Base-by-base conservation (phyloP, 805 yeast species). In the Grigorovia jiainica region DNA sequence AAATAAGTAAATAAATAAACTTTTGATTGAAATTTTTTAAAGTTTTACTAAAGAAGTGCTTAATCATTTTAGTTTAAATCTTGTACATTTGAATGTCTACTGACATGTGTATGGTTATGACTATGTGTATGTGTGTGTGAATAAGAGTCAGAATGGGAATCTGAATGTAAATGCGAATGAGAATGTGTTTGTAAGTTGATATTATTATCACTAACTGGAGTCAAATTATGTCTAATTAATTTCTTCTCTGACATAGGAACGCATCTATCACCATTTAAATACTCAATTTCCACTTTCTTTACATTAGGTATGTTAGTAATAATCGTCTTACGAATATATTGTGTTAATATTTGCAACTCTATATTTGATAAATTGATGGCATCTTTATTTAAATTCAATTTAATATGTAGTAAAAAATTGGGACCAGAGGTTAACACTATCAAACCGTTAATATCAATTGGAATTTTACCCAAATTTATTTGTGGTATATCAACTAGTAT, bases 341-440 rank as follows among this genome's bases (percentile, higher is more conserved):
- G 58, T 3, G 66, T 51, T 5, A 67, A 65, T 37, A 55, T 47
- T 48, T 65, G 69, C 43, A 67, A 63, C 44, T 67, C 71, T 41
- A n/a, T 37, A 11, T 29, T 18, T 20, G 34, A 21, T 17, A 9
- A n/a, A 1, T 18, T 7, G 13, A 15, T 8, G 4, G 21, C 7
- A 16, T 34, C 18, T 4, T 23, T 27, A 13, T 7, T 25, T 5
- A 60, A 67, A 41, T 53, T 57, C 10, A 68, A 42, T 3, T 50
- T 43, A 18, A 61, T 42, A 41, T 53, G 59, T 5, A 65, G 65
- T 29, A 62, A 62, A 2, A 62, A 63, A 47, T 75, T 73, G 40
- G 82, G 81, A 7, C 83, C 83, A 6, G 78, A 69, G 0, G 75
- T 60, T 52, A 76, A 54, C 4, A 77, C 64, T 4, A 72, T 58